These are phyloP conservation scores for Alternaria incomplexa DNA, from an alignment of 2,329 filamentous ascomycete genomes.

Conservation along the genomic window DNA sequence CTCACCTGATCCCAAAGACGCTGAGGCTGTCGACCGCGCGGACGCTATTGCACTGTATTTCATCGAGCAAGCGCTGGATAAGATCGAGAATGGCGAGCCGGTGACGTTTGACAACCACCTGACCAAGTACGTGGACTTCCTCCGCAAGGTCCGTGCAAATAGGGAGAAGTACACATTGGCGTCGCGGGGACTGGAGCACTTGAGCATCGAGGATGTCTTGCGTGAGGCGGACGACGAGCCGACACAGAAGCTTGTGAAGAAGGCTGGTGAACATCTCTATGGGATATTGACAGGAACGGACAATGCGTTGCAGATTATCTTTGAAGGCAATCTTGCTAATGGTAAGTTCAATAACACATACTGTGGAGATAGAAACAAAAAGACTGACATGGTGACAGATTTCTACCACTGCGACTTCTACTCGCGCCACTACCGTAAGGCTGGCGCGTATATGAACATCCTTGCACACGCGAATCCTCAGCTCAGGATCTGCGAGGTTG, in stretches of 20 bases:
- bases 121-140: conserved; percentile 11
- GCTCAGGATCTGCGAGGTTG: conserved; percentile 16
- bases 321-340: conserved; percentile 7
- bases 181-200: conserved; percentile 1
- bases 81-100: conserved; percentile 9
- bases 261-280: conserved; percentile 10
- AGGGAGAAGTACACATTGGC: conserved; percentile 8
- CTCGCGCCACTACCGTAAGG: conserved; percentile 5
- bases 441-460: conserved; percentile 5
- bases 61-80: conserved; percentile 10
- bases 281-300: conserved; percentile 1
- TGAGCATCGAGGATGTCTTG: conserved; percentile 12
- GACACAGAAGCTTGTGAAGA: conserved; percentile 11
- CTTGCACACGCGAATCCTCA: conserved; percentile 6
- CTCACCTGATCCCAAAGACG: conserved; percentile 8
- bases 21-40: conserved; percentile 9
- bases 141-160: conserved; percentile 11
- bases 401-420: conserved; percentile 9
- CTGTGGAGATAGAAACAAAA: background rate
- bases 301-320: conserved; percentile 11
- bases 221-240: conserved; percentile 9
- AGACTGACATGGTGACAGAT: background rate
- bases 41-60: conserved; percentile 9
- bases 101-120: conserved; percentile 6
- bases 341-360: background rate